phyloP scores from a whole-genome alignment of 805 yeast species.

The Ogataea paradorogensis region DNA sequence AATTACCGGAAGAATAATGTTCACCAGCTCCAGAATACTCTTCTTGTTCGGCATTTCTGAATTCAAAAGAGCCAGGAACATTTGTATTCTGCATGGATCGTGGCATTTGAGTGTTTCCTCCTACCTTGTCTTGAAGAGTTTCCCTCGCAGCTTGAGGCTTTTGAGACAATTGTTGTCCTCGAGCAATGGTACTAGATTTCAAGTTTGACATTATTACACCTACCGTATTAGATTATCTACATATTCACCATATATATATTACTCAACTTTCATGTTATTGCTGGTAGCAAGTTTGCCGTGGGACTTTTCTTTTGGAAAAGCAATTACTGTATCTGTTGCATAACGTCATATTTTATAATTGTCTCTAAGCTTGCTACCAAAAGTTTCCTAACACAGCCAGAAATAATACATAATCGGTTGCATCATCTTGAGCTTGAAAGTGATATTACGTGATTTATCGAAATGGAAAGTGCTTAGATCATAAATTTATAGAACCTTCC shows the following conservation, averaged over 20 bases:
- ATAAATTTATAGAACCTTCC: not conserved
- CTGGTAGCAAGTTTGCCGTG: slow-evolving; percentile 9
- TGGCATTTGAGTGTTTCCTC: slow-evolving; percentile 3
- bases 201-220: slow-evolving; percentile 14
- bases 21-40: not conserved
- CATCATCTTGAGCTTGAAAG: too few species aligned
- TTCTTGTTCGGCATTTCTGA: not conserved
- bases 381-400: slow-evolving; percentile 6
- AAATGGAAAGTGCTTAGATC: not conserved
- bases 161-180: not conserved
- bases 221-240: too few species aligned
- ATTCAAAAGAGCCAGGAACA: slow-evolving; percentile 14
- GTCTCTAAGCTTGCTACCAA: slow-evolving; percentile 6
- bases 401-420: not conserved
- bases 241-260: not conserved
- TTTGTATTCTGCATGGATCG: slow-evolving; percentile 4
- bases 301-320: slow-evolving; percentile 4
- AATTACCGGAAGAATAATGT: too few species aligned
- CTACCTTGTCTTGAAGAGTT: not conserved
- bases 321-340: not conserved
- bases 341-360: too few species aligned
- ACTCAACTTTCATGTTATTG: not conserved
- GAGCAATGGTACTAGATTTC: slow-evolving; percentile 2
- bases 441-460: too few species aligned
- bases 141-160: not conserved